A percentile compares a stretch with the other conserved stretches of the same genome.
Conservation (phyloP, 352 stramenopile species). For the Phytophthora ohioensis region DNA sequence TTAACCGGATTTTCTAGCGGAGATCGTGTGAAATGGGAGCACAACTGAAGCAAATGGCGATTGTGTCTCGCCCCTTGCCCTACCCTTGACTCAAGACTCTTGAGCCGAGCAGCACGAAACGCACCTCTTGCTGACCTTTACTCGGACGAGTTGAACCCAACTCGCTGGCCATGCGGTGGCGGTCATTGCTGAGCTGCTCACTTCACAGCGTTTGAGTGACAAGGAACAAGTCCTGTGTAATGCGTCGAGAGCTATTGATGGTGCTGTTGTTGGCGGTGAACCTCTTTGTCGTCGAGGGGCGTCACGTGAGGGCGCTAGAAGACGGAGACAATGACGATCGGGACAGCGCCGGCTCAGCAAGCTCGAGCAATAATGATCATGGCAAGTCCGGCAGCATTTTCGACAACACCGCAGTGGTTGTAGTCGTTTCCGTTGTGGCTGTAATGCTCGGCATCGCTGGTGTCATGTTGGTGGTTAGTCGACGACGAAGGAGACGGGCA, state of each 20-base stretch:
- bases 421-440: constrained; percentile 22
- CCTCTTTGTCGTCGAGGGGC: constrained; percentile 8
- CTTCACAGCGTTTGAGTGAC: constrained; percentile 13
- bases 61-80: constrained; percentile 14
- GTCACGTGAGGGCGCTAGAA: constrained; percentile 15
- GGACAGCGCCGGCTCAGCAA: neutral
- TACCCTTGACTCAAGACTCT: constrained; percentile 2
- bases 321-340: constrained; percentile 3
- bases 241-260: constrained; percentile 9
- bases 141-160: constrained; percentile 20
- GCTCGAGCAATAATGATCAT: constrained; percentile 1
- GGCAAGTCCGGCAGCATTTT: constrained; percentile 19
- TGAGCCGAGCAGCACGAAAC: constrained; percentile 14
- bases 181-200: constrained; percentile 8
- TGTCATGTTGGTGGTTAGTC: constrained; percentile 26
- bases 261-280: constrained; percentile 7
- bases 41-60: constrained; percentile 12
- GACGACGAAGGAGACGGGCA: constrained; percentile 21
- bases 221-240: constrained; percentile 19
- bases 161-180: neutral
- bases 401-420: constrained; percentile 29
- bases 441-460: constrained; percentile 22
- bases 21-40: constrained; percentile 18
- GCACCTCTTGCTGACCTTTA: constrained; percentile 27
- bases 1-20: constrained; percentile 33